These are phyloP conservation scores for Schrenkiella parvula DNA, from an alignment of 345 rosid species.

Conservation along the genomic window DNA sequence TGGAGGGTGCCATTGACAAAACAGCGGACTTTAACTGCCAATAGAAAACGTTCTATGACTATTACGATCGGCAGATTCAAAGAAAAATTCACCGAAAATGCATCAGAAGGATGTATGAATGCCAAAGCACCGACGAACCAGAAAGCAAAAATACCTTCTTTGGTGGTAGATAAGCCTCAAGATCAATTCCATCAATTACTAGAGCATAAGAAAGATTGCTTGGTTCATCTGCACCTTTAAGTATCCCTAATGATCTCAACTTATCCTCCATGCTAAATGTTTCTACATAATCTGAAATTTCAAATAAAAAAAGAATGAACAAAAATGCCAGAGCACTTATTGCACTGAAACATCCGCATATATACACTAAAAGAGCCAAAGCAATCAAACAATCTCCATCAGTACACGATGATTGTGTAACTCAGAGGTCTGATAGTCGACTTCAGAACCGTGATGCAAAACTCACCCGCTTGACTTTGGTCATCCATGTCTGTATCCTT, in stretches of 20 bases:
- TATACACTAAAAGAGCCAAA: not conserved
- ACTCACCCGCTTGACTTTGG: slow-evolving; percentile 48
- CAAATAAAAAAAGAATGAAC: slow-evolving; percentile 1
- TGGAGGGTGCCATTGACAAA: slow-evolving; percentile 56
- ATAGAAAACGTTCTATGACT: not conserved
- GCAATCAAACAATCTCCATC: not conserved
- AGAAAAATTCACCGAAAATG: not conserved
- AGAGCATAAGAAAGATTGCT: slow-evolving; percentile 34
- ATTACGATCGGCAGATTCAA: not conserved
- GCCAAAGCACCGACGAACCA: not conserved
- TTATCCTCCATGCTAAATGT: slow-evolving; percentile 63
- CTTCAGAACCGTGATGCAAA: not conserved
- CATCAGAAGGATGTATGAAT: not conserved
- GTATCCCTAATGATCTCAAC: slow-evolving; percentile 57
- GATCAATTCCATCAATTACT: slow-evolving; percentile 44
- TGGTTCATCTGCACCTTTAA: slow-evolving; percentile 39
- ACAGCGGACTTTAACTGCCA: slow-evolving; percentile 67
- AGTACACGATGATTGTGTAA: not conserved
- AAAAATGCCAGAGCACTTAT: not conserved
- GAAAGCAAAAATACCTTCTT: slow-evolving; percentile 58
- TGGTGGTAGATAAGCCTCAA: slow-evolving; percentile 53
- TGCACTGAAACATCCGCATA: not conserved
- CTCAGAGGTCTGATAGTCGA: not conserved
- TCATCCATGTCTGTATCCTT: slow-evolving; percentile 47
- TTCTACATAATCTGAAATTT: slow-evolving; percentile 38